Base-by-base conservation (phyloP, 805 yeast genomes). In the Pichia occidentalis region DNA sequence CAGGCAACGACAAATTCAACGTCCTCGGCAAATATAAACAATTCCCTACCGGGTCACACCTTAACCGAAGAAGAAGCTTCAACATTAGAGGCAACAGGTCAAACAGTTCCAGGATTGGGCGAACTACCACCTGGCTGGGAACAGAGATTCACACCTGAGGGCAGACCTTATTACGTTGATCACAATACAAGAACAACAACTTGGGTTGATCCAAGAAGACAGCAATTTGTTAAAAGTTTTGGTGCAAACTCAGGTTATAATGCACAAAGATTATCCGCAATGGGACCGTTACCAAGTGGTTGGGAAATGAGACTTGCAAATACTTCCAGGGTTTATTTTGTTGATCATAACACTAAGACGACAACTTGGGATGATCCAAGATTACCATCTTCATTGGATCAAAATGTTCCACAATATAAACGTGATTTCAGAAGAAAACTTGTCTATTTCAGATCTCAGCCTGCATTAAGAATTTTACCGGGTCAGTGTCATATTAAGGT, bases 291-390 rank as follows among this genome's bases (percentile, higher is more conserved):
- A 56, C 99, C 99, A 33, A 78, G 90, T 38, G 99, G 99, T 38
- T 92, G 99, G 99, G 99, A 92, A 68, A 92, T 92, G 99, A 83
- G 99, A 64, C 74, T 92, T 56, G 94, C 99, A 29, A 92, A 92
- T 63, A 92, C 98, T 1, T 97, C 98, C 8, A 77, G 99, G 61
- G 98, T 92, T 17, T 92, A 92, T 62, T 92, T 92, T 61, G 99
- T 92, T 49, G 99, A 92, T 63, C 99, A 92, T 68, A 92, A 92
- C 65, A 92, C 99, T 23, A 92, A 92, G 67, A 92, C 99, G 0
- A 92, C 99, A 1, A 92, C 99, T 1, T 92, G 99, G 99, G 99
- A 92, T 64, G 99, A 92, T 60, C 99, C 99, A 47, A 80, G 99
- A 58, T 72, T 92, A 59, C 99, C 99, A 36, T 86, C 97, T 5